Percentiles rank a stretch among this genome's conserved stretches.
Evolutionary conservation across 225 moss, liverwort and hornwort species (phyloP).

Genomic region (Pseudisothecium myosuroides): DNA sequence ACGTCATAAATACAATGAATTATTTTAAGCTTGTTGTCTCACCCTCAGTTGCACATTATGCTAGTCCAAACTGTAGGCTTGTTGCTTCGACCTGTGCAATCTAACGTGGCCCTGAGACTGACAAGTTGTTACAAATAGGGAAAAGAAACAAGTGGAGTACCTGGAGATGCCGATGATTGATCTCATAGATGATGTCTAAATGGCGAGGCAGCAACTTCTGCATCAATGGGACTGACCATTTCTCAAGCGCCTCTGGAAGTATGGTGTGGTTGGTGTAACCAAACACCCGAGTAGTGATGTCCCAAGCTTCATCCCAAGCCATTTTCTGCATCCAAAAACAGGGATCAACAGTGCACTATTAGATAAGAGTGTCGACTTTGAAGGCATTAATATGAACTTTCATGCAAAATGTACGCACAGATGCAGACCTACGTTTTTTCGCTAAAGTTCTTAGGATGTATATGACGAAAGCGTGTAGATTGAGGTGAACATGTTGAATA

Average conservation of each 20-base stretch:
- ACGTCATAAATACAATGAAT: not conserved
- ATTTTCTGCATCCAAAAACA: not conserved
- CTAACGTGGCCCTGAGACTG: not conserved
- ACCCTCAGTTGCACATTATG: not conserved
- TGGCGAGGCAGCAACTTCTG: conserved; percentile 76
- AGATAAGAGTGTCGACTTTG: not conserved
- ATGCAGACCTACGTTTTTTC: not conserved
- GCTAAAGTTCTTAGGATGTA: not conserved
- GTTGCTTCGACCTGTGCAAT: not conserved
- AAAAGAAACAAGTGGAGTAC: not conserved
- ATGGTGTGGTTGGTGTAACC: conserved; percentile 83
- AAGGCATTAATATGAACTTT: not conserved
- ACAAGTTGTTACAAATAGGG: not conserved
- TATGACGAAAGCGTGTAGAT: not conserved
- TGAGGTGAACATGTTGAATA: not conserved
- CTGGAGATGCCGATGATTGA: conserved; percentile 46
- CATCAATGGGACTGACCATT: conserved; percentile 61
- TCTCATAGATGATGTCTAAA: conserved; percentile 64
- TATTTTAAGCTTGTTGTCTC: not conserved
- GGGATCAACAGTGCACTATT: not conserved
- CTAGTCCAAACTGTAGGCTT: not conserved
- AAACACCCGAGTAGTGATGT: conserved; percentile 40
- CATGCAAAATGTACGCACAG: not conserved
- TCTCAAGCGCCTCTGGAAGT: conserved; percentile 72
- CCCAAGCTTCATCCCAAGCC: conserved; percentile 65